A percentile compares a stretch with the other conserved stretches of the same genome.
Evolutionary conservation across 768 basidiomycete genomes (phyloP).

Genomic region (Suillus luteus): DNA sequence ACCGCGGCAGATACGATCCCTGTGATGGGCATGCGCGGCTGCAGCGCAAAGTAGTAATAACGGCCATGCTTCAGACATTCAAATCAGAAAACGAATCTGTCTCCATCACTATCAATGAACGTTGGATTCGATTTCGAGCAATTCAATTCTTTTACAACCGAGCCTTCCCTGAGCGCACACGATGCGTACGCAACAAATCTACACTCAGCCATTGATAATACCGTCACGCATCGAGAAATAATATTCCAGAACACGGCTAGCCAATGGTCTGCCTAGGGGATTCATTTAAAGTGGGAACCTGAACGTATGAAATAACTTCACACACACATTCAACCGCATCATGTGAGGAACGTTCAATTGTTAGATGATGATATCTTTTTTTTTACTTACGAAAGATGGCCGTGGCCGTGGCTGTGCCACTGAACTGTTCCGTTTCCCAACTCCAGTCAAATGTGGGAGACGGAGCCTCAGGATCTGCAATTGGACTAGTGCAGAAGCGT

Average conservation of each 20-base stretch:
- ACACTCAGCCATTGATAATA: neutral
- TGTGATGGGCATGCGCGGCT: neutral
- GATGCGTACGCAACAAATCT: neutral
- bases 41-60: neutral
- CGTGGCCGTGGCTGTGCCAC: neutral
- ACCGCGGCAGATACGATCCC: neutral
- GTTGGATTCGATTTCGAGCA: neutral
- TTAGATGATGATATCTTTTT: neutral
- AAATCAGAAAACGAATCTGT: neutral
- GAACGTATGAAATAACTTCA: neutral
- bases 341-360: neutral
- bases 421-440: neutral
- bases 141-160: neutral
- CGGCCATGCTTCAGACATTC: neutral
- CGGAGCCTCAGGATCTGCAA: neutral
- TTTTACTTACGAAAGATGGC: neutral
- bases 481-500: slow-evolving; percentile 6
- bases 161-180: neutral
- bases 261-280: neutral
- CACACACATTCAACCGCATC: neutral
- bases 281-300: neutral
- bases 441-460: neutral
- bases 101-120: neutral
- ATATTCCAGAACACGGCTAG: neutral
- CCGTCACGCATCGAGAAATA: neutral